A percentile compares a stretch with the other conserved stretches of the same genome.
phyloP scores from a whole-genome alignment of 768 basidiomycete species.

The Phlebiopsis flavidoalba region DNA sequence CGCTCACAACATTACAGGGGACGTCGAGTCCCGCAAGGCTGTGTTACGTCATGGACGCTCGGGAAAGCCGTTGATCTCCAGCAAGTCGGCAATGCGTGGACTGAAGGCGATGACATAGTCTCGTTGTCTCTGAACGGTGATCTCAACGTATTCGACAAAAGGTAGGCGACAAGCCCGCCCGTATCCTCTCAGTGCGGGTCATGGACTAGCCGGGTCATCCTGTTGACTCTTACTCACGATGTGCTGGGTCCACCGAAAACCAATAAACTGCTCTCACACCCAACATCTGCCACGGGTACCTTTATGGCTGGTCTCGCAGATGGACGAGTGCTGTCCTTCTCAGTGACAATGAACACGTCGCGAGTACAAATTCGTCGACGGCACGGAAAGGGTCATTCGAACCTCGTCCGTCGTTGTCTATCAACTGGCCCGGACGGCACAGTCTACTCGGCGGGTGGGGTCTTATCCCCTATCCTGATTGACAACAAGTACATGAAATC shows the following conservation, averaged over 20 bases:
- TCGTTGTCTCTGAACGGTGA: slow-evolving; percentile 81
- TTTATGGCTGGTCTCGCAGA: slow-evolving; percentile 81
- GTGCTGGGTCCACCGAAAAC: slow-evolving; percentile 66
- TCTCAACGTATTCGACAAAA: slow-evolving; percentile 77
- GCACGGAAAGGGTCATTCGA: slow-evolving; percentile 74
- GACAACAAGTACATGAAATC: slow-evolving; percentile 72
- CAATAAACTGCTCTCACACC: slow-evolving; percentile 64
- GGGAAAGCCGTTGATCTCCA: slow-evolving; percentile 75
- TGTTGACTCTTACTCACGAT: neutral
- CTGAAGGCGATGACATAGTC: slow-evolving; percentile 60
- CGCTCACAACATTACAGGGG: slow-evolving; percentile 50
- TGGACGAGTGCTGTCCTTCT: slow-evolving; percentile 67
- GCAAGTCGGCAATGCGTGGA: slow-evolving; percentile 90
- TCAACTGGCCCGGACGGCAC: slow-evolving; percentile 41
- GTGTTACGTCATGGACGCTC: slow-evolving; percentile 62
- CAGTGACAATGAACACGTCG: too few species aligned
- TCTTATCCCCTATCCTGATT: too few species aligned
- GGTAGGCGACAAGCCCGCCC: slow-evolving; percentile 57
- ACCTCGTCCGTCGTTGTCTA: slow-evolving; percentile 62
- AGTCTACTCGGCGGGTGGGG: slow-evolving; percentile 65
- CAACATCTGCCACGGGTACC: slow-evolving; percentile 42
- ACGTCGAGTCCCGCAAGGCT: slow-evolving; percentile 66
- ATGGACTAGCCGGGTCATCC: neutral
- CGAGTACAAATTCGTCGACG: slow-evolving; percentile 39
- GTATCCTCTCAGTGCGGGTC: slow-evolving; percentile 55